Percentiles rank a stretch among this genome's conserved stretches.
These are phyloP conservation scores for Aspergillus awamori DNA, from an alignment of 2,329 filamentous ascomycete genomes.

Conservation along the genomic window DNA sequence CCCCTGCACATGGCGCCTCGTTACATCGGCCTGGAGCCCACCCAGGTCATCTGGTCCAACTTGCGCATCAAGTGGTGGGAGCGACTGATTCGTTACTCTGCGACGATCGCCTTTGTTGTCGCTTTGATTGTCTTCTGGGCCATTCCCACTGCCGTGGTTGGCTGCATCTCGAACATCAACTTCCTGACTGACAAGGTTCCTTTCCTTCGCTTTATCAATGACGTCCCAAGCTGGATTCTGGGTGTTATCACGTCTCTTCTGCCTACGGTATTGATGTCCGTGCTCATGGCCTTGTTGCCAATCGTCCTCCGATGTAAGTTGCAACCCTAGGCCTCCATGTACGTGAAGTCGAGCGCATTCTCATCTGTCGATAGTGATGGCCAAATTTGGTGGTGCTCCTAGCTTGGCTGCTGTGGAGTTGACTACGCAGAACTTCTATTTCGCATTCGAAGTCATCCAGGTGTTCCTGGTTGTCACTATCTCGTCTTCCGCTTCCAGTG, in stretches of 20 bases:
- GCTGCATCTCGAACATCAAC: constrained; percentile 80
- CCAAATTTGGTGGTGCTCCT: constrained; percentile 77
- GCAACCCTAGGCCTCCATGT: background rate
- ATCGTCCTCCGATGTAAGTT: constrained; percentile 73
- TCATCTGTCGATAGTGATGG: constrained; percentile 60
- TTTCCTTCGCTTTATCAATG: constrained; percentile 73
- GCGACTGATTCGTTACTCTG: constrained; percentile 70
- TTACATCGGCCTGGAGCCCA: constrained; percentile 79
- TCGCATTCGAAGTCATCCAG: constrained; percentile 71
- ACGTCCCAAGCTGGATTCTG: constrained; percentile 70
- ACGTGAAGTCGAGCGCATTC: background rate
- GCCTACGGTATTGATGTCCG: constrained; percentile 74
- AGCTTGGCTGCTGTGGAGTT: constrained; percentile 80
- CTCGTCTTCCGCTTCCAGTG: constrained; percentile 75
- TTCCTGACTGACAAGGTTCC: constrained; percentile 64
- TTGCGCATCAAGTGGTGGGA: constrained; percentile 87
- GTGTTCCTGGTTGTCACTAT: constrained; percentile 88
- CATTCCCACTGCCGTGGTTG: constrained; percentile 75
- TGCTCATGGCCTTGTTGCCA: constrained; percentile 85
- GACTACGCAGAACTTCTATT: constrained; percentile 89
- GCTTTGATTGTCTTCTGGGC: constrained; percentile 87
- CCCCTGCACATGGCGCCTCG: constrained; percentile 84
- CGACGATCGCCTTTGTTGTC: constrained; percentile 70
- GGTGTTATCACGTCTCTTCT: constrained; percentile 85
- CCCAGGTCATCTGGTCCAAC: constrained; percentile 83